A percentile compares a stretch with the other conserved stretches of the same genome.
Conservation (phyloP, 164 flowering plant species). For the Echeveria elegans region DNA sequence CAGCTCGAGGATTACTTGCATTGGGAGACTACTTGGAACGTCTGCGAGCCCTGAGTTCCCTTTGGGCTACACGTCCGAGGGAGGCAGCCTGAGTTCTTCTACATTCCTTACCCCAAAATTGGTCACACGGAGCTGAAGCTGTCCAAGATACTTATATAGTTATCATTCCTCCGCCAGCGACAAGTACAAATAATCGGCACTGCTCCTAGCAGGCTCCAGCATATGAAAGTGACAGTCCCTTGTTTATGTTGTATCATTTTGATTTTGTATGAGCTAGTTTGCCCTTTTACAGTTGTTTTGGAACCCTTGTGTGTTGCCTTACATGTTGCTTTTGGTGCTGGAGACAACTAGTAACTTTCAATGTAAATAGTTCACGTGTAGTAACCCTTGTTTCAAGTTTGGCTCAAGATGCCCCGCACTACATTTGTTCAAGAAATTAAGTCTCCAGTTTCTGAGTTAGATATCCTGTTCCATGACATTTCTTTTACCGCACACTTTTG, state of each 20-base stretch:
- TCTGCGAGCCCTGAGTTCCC: conserved; percentile 61
- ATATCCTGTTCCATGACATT: too few relatives aligned
- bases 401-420: not conserved
- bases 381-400: not conserved
- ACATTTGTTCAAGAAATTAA: not conserved
- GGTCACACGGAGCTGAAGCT: not conserved
- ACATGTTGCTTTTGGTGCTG: not conserved
- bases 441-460: not conserved
- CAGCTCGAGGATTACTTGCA: conserved; percentile 70
- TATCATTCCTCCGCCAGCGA: conserved; percentile 2
- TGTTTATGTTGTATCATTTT: not conserved
- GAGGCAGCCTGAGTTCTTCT: conserved; percentile 33
- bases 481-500: too few relatives aligned
- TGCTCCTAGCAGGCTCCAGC: not conserved
- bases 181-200: not conserved
- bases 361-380: not conserved
- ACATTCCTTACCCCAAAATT: not conserved
- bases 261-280: conserved; percentile 3
- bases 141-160: not conserved
- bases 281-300: not conserved
- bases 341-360: not conserved
- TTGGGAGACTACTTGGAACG: conserved; percentile 84
- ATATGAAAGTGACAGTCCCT: not conserved
- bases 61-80: conserved; percentile 65
- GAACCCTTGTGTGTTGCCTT: not conserved